phyloP scores from a whole-genome alignment of 78 protist species.

The Tieghemostelium lacteum region DNA sequence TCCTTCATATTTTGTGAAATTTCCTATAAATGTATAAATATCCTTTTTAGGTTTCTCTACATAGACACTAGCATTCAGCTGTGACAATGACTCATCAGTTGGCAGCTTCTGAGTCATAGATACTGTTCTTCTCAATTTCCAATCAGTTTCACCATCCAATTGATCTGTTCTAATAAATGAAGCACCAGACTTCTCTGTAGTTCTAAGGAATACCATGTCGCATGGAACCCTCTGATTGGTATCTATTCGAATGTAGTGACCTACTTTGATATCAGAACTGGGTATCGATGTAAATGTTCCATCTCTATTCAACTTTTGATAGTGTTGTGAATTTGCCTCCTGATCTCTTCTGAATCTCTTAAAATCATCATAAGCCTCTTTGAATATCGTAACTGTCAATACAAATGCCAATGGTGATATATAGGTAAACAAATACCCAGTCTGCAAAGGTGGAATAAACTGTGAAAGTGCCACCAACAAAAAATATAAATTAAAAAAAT shows the following conservation, averaged over 20 bases:
- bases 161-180: slow-evolving; percentile 96
- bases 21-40: slow-evolving; percentile 93
- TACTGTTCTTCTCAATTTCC: slow-evolving; percentile 92
- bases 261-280: slow-evolving; percentile 86
- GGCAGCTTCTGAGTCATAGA: slow-evolving; percentile 74
- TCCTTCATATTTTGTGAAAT: slow-evolving; percentile 21
- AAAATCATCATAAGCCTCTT: slow-evolving; percentile 96
- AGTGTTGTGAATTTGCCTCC: slow-evolving; percentile 91
- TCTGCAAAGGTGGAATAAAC: slow-evolving; percentile 90
- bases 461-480: slow-evolving; percentile 95
- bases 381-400: slow-evolving; percentile 86
- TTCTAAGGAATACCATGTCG: slow-evolving; percentile 92
- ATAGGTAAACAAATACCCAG: slow-evolving; percentile 96
- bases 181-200: slow-evolving; percentile 92
- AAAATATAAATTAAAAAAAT: slow-evolving; percentile 96
- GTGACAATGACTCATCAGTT: slow-evolving; percentile 56
- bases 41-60: slow-evolving; percentile 90
- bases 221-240: slow-evolving; percentile 93
- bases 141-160: slow-evolving; percentile 98
- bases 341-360: slow-evolving; percentile 90
- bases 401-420: slow-evolving; percentile 96
- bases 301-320: slow-evolving; percentile 65
- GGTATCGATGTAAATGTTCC: slow-evolving; percentile 80
- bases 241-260: slow-evolving; percentile 85
- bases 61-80: slow-evolving; percentile 63